Base-by-base conservation (phyloP, 1,139 yeast genomes). In the Yamadazyma dushanensis region DNA sequence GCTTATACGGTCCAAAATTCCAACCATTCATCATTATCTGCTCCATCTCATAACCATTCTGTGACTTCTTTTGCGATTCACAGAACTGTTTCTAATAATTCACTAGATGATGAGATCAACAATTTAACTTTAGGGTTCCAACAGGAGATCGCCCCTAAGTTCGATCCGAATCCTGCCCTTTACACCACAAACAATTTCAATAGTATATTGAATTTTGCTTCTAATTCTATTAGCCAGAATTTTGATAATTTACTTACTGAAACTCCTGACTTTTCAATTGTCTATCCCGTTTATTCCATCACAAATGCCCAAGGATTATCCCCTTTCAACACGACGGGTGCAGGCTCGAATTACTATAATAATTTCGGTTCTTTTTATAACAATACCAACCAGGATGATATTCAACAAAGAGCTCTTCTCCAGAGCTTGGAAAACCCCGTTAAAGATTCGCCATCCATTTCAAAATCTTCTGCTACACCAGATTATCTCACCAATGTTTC, bases 281-380 rank as follows among this genome's bases (percentile, higher is more conserved):
- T 67, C 9, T 68, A 66, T 36, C 73, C 73, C 1, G 64, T 67
- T 10, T 68, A 69, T 43, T 55, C 66, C 10, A 51, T 63, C 22
- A 51, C 39, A 8, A 45, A 44, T 29, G 45, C 39, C 20, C 41
- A 37, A 15, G 40, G 35, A 7, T 20, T 31, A 7, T 34, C 38
- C 3, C 14, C 35, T 31, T 26, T 27, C 14, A 19, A 30, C 15
- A 13, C 13, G 7, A 5, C 18, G 5, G 18, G 25, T 29, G n/a
- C 19, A 8, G 19, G 13, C 6, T 4, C 15, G 10, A n/a, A 17
- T n/a, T 31, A 31, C 19, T 39, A 31, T 25, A 20, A 29, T 14
- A 27, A 29, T 18, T n/a, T 32, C 3, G 36, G 30, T 16, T 13
- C 11, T 17, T 6, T 18, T 16, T 30, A 30, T 18, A 17, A 32